These are phyloP conservation scores for Canariomyces notabilis DNA, from an alignment of 2,329 filamentous ascomycete species.

Conservation along the genomic window DNA sequence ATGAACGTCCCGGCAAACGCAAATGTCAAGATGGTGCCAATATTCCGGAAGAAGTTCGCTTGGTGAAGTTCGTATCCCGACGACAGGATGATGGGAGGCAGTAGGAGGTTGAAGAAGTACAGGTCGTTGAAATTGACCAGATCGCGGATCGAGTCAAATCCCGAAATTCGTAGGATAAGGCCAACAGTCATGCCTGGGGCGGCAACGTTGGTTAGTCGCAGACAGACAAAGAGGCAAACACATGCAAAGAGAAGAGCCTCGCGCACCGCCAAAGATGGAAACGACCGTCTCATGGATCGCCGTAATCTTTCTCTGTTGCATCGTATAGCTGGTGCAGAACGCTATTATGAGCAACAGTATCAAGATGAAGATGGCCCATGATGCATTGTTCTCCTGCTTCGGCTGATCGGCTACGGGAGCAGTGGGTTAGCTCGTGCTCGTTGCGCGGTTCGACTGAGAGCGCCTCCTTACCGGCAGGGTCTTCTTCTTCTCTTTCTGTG, in stretches of 20 bases:
- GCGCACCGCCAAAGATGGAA: constrained; percentile 87
- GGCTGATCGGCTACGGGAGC: constrained; percentile 60
- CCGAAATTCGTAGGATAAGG: constrained; percentile 75
- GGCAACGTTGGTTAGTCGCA: constrained; percentile 4
- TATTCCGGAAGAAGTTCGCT: constrained; percentile 98
- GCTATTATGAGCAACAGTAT: constrained; percentile 90
- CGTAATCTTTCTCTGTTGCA: constrained; percentile 95
- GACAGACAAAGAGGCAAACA: constrained; percentile 1
- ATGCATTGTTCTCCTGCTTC: constrained; percentile 90
- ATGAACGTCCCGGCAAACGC: constrained; percentile 97
- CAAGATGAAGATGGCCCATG: constrained; percentile 95
- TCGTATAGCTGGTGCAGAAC: constrained; percentile 93
- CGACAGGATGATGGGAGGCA: constrained; percentile 96
- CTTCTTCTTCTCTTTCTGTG: constrained; percentile 42
- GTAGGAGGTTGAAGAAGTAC: constrained; percentile 97
- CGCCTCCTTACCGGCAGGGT: constrained; percentile 40
- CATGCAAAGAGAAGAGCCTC: constrained; percentile 1
- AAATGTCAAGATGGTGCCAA: constrained; percentile 94
- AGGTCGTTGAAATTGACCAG: constrained; percentile 97
- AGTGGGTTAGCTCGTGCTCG: constrained; percentile 14
- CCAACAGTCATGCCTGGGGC: constrained; percentile 85
- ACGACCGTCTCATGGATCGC: constrained; percentile 97
- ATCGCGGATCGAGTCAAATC: constrained; percentile 77
- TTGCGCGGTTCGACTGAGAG: background rate
- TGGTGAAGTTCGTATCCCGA: constrained; percentile 97